Evolutionary conservation across 441 rosid species (phyloP), one percentile per base, ranked within the genome.

Genomic region (Populus hybrid): DNA sequence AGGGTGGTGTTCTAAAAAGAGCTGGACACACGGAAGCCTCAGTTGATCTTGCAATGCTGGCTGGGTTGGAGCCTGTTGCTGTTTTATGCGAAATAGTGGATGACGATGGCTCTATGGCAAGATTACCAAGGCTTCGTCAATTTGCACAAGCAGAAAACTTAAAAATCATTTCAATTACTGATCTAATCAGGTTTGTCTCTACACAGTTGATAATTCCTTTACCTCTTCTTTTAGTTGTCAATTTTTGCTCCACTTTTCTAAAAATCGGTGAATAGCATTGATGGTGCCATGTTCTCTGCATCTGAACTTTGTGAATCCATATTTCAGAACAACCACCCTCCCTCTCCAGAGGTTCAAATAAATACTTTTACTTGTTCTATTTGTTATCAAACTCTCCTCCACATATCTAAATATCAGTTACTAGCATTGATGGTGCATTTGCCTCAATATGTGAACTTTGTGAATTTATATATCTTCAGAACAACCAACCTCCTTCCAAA

Each of bases 21-120:
- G 98, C 98, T 77, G 95, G 98, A 40, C 98, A 94, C 80, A 94
- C 97, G 14, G 98, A 94, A 85, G 98, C 95, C 69, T 87, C 95
- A 70, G 92, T 86, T 81, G 98, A 94, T 87, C 95, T 94, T 72
- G 86, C 97, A 23, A 70, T 91, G 80, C 85, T 94, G 70, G 98
- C 98, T 78, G 98, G 94, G 73, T 81, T 90, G 36, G 87, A 87
- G 61, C 98, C 97, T 68, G 93, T 82, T 71, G 97, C 88, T 67
- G 89, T 94, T 81, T 84, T 93, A 23, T 91, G 95, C 78, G 93
- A 91, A 88, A 85, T 91, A 75, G 94, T 89, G 59, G 94, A 91
- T 78, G 93, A 91, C 78, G 94, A 91, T 88, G 93, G 93, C 24
- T 91, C 91, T 66, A 89, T 89, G 94, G 94, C 94, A 26, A 84